Evolutionary conservation across 2,329 filamentous ascomycete species (phyloP).

Genomic region (Plenodomus biglobosus): DNA sequence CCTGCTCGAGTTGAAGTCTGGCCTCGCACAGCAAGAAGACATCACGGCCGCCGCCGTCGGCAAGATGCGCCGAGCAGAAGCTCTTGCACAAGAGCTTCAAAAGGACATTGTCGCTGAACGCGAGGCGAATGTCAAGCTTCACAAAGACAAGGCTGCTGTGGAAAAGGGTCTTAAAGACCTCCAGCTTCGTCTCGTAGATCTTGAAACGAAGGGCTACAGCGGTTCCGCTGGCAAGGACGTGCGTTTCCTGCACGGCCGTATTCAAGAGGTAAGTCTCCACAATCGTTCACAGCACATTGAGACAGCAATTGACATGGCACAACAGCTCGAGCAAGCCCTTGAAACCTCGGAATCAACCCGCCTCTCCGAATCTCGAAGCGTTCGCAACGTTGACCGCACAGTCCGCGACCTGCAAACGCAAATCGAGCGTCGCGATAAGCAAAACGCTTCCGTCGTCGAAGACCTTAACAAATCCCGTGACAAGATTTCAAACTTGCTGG

Average conservation of each 20-base stretch:
- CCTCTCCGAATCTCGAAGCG: constrained; percentile 78
- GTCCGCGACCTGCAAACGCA: constrained; percentile 92
- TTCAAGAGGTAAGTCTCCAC: constrained; percentile 76
- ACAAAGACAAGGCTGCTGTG: constrained; percentile 84
- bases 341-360: constrained; percentile 80
- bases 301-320: background rate
- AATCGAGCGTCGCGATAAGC: constrained; percentile 90
- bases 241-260: constrained; percentile 87
- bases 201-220: constrained; percentile 91
- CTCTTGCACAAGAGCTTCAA: constrained; percentile 82
- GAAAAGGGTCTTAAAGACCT: constrained; percentile 91
- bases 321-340: constrained; percentile 81
- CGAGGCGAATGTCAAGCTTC: constrained; percentile 76
- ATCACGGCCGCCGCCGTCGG: constrained; percentile 87
- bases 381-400: constrained; percentile 88
- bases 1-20: constrained; percentile 84
- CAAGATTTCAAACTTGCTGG: constrained; percentile 84
- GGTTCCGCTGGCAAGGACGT: constrained; percentile 93
- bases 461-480: constrained; percentile 85
- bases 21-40: constrained; percentile 89
- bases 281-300: background rate
- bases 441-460: constrained; percentile 75
- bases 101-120: constrained; percentile 88
- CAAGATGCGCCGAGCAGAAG: constrained; percentile 95
- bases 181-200: constrained; percentile 84